A percentile compares a stretch with the other conserved stretches of the same genome.
Conservation (phyloP, 345 rosid species). For the Cardiospermum halicacabum region DNA sequence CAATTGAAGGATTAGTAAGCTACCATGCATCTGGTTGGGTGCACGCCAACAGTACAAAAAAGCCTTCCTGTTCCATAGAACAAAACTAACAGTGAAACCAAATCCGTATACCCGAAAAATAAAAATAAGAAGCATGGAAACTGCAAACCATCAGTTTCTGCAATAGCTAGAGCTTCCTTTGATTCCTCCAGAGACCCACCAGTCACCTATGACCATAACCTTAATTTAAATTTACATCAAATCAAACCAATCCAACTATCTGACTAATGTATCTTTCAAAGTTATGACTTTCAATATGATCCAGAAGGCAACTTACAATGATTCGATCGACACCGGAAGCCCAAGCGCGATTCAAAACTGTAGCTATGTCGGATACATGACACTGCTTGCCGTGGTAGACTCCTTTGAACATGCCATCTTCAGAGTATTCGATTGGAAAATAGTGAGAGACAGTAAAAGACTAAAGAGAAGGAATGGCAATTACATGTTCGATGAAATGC, state of each 20-base stretch:
- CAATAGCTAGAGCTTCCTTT: slow-evolving; percentile 89
- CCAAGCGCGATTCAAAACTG: slow-evolving; percentile 87
- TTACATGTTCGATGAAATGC: slow-evolving; percentile 53
- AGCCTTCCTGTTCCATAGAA: slow-evolving; percentile 58
- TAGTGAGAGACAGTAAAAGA: neutral
- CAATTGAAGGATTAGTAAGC: slow-evolving; percentile 12
- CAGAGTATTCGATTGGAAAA: neutral
- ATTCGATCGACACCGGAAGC: slow-evolving; percentile 88
- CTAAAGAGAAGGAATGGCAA: slow-evolving; percentile 1
- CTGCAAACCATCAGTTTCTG: slow-evolving; percentile 79
- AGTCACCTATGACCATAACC: slow-evolving; percentile 56
- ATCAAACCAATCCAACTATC: neutral
- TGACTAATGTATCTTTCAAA: neutral
- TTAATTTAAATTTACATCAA: neutral
- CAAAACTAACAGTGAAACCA: slow-evolving; percentile 2
- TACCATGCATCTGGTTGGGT: slow-evolving; percentile 96
- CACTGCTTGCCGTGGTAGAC: slow-evolving; percentile 80
- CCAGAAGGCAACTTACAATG: slow-evolving; percentile 39
- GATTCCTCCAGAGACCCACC: slow-evolving; percentile 96
- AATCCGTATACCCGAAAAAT: neutral
- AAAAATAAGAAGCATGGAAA: neutral
- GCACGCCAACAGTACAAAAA: slow-evolving; percentile 92
- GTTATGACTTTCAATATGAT: neutral
- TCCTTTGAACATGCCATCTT: slow-evolving; percentile 98
- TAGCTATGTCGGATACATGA: slow-evolving; percentile 66